These are phyloP conservation scores for Rutstroemia sp. DNA, from an alignment of 2,329 filamentous ascomycete species.

Conservation along the genomic window DNA sequence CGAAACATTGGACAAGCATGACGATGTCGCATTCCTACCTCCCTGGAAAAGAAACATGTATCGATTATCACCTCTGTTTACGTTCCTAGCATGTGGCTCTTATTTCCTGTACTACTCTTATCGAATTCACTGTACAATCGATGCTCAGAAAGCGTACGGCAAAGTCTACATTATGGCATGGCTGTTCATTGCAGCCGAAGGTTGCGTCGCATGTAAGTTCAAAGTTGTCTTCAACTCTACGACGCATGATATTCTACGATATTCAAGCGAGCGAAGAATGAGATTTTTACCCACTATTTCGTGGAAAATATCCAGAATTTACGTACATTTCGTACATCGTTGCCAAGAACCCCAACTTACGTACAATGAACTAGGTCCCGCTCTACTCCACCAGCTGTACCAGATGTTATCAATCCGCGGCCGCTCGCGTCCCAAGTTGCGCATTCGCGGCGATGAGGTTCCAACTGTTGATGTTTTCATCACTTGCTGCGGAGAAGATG, in stretches of 20 bases:
- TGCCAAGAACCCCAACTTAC: slow-evolving; percentile 2
- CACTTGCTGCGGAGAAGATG: slow-evolving; percentile 50
- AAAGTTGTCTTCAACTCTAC: neutral
- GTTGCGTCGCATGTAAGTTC: slow-evolving; percentile 36
- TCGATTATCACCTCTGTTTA: slow-evolving; percentile 20
- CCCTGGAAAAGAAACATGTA: slow-evolving; percentile 18
- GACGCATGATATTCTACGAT: too few relatives aligned
- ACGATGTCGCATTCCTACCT: slow-evolving; percentile 16
- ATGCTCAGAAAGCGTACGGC: slow-evolving; percentile 37
- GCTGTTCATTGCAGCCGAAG: slow-evolving; percentile 49
- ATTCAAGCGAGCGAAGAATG: neutral
- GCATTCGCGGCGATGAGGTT: slow-evolving; percentile 30
- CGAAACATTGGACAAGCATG: slow-evolving; percentile 16
- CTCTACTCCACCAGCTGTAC: slow-evolving; percentile 50
- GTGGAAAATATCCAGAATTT: neutral
- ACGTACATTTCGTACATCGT: neutral
- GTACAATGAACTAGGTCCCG: slow-evolving; percentile 34
- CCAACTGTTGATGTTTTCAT: slow-evolving; percentile 51
- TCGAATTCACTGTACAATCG: slow-evolving; percentile 45
- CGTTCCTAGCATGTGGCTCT: slow-evolving; percentile 14
- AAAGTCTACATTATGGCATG: slow-evolving; percentile 43
- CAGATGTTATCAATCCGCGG: slow-evolving; percentile 50
- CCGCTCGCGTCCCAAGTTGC: slow-evolving; percentile 44
- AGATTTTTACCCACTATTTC: neutral
- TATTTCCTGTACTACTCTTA: slow-evolving; percentile 40